Base-by-base conservation (phyloP, 2,329 filamentous ascomycete genomes). In the Aplosporella prunicola region DNA sequence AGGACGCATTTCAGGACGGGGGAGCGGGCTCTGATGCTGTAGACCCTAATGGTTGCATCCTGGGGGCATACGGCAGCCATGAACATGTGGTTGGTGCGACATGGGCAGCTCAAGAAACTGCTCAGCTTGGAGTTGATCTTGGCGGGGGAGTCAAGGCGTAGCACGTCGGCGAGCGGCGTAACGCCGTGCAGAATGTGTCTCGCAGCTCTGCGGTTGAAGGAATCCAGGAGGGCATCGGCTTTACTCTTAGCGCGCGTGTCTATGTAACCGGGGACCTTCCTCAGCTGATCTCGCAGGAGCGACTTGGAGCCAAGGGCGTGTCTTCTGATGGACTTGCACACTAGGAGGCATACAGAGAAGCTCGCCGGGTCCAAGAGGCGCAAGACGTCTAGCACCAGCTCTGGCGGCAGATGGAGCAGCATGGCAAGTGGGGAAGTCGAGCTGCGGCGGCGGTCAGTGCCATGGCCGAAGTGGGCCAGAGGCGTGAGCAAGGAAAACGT, bases 331-430 rank as follows among this genome's bases (percentile, higher is more conserved):
- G 43, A 14, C 26, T 39, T 50, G 39, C 42, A 46, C 14, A 45
- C 44, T 26, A 38, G 43, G 6, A 50, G 36, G 22, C 44, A 46
- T 5, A 43, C 20, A 24, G 44, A 51, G 30, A 53, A 51, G 6
- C 45, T 48, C 17, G 36, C 30, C 3, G 51, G 48, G 31, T 52
- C 51, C 11, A 53, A 43, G 4, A n/a, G 28, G 14, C 40, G 26
- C 5, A 53, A 40, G 9, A 53, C 42, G 16, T 45, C 28, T 16
- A 41, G 26, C 9, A 51, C 20, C 13, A 51, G 34, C 37, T 53
- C 51, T 3, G 47, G 32, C 10, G 49, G 48, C 9, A 53, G 41
- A 7, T 44, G 22, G 20, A 47, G 33, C 8, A 51, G 36, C 42
- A 44, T 40, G 20, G 22, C 36, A 22, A 28, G 23, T 27, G 33